Percentiles rank a stretch among this genome's conserved stretches.
Evolutionary conservation across 208 protist species (phyloP).

Genomic region (Jaenimonas drosophilae): DNA sequence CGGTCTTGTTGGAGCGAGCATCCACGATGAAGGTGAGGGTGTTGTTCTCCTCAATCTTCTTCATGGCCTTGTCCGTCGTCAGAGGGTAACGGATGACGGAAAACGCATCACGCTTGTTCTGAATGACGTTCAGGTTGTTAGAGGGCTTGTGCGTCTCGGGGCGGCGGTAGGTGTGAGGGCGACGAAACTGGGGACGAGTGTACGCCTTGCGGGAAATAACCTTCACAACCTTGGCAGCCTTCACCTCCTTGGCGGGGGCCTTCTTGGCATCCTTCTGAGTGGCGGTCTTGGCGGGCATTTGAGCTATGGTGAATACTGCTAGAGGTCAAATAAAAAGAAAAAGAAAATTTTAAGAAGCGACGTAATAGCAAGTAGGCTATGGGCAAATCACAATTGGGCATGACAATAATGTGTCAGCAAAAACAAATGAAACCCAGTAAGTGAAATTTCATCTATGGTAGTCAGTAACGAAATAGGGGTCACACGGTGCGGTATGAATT

Average conservation of each 20-base stretch:
- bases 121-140: constrained; percentile 79
- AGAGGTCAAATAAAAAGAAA: constrained; percentile 1
- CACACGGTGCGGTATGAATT: too few relatives aligned
- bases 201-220: constrained; percentile 92
- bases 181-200: constrained; percentile 93
- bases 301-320: too few relatives aligned
- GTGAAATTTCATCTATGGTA: too few relatives aligned
- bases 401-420: constrained; percentile 1
- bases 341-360: not conserved
- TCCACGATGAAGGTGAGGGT: constrained; percentile 99
- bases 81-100: constrained; percentile 96
- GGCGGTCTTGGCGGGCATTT: constrained; percentile 54
- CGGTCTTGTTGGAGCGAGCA: constrained; percentile 94
- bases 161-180: constrained; percentile 93
- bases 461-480: too few relatives aligned
- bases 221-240: constrained; percentile 80
- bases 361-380: not conserved
- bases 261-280: constrained; percentile 30
- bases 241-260: constrained; percentile 34
- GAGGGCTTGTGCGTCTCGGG: constrained; percentile 86
- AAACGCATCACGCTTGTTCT: constrained; percentile 83
- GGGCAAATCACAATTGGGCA: not conserved
- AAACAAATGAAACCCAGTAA: constrained; percentile 2
- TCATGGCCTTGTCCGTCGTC: constrained; percentile 98
- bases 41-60: constrained; percentile 99